phyloP scores from a whole-genome alignment of 441 rosid genomes.

The Pelargonium citronellum region DNA sequence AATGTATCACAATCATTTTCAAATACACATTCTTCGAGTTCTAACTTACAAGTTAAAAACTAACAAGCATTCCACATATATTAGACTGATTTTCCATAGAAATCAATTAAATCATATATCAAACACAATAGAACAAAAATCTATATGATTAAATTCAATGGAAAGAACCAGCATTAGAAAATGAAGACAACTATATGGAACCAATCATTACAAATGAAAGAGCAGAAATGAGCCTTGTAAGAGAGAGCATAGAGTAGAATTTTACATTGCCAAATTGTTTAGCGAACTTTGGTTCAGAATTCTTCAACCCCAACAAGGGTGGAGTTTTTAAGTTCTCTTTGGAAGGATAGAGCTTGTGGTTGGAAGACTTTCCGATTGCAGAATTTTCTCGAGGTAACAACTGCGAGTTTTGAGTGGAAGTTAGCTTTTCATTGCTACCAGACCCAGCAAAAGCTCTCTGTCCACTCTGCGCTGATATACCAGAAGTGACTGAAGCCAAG shows the following conservation, averaged over 20 bases:
- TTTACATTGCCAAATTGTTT: conserved; percentile 75
- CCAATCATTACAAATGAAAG: background rate
- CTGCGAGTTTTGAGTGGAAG: conserved; percentile 44
- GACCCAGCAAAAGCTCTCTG: conserved; percentile 31
- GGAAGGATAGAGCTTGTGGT: conserved; percentile 31
- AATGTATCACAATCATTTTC: background rate
- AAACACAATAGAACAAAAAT: background rate
- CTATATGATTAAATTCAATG: background rate
- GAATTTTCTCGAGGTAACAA: conserved; percentile 48
- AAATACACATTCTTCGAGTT: background rate
- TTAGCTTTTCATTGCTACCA: conserved; percentile 54
- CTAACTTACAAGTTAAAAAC: background rate
- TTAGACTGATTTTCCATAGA: background rate
- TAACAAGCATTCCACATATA: background rate
- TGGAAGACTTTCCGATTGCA: conserved; percentile 47
- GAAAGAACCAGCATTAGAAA: background rate
- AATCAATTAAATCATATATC: background rate
- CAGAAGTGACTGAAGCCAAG: conserved; percentile 30
- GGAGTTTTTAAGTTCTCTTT: conserved; percentile 36
- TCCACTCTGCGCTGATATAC: conserved; percentile 27
- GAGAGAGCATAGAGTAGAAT: conserved; percentile 15
- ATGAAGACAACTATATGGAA: background rate
- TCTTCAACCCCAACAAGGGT: conserved; percentile 32
- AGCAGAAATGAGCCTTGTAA: background rate
- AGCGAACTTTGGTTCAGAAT: conserved; percentile 51